phyloP scores from a whole-genome alignment of 2,329 filamentous ascomycete genomes.

The Xylariaceae sp. region DNA sequence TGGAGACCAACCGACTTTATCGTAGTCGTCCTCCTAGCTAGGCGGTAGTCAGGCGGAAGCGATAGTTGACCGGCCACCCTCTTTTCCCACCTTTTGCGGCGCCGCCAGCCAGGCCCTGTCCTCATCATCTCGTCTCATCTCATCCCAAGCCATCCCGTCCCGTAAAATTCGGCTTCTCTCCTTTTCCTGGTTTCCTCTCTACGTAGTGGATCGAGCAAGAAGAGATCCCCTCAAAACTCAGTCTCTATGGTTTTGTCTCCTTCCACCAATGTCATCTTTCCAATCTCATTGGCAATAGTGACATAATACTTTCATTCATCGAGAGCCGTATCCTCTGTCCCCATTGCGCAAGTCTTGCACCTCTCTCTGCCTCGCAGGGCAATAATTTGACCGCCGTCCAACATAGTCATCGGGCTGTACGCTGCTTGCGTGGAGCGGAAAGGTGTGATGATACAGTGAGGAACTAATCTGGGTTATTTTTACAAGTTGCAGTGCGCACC shows the following conservation, averaged over 20 bases:
- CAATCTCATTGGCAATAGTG: not conserved
- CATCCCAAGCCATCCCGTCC: not conserved
- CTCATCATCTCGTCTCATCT: conserved; percentile 11
- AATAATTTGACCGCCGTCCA: not conserved
- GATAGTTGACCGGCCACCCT: conserved; percentile 27
- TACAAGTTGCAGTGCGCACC: too few species aligned
- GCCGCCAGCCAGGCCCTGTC: conserved; percentile 1
- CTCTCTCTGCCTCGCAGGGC: not conserved
- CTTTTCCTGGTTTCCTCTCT: not conserved
- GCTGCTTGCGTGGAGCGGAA: not conserved
- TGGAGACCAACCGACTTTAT: too few species aligned
- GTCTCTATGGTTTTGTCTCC: too few species aligned
- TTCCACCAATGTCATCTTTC: not conserved
- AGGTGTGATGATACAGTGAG: not conserved
- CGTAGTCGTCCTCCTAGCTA: too few species aligned
- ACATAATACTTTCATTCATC: not conserved
- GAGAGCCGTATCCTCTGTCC: not conserved
- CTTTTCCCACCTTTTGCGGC: conserved; percentile 18
- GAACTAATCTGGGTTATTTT: too few species aligned
- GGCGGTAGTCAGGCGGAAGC: conserved; percentile 1
- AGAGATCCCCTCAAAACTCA: too few species aligned
- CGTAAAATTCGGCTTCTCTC: not conserved
- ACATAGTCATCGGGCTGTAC: not conserved
- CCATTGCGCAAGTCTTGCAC: not conserved
- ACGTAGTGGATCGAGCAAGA: too few species aligned